Evolutionary conservation across 139 green algal genomes (phyloP).

Genomic region (Trebouxia sp.): DNA sequence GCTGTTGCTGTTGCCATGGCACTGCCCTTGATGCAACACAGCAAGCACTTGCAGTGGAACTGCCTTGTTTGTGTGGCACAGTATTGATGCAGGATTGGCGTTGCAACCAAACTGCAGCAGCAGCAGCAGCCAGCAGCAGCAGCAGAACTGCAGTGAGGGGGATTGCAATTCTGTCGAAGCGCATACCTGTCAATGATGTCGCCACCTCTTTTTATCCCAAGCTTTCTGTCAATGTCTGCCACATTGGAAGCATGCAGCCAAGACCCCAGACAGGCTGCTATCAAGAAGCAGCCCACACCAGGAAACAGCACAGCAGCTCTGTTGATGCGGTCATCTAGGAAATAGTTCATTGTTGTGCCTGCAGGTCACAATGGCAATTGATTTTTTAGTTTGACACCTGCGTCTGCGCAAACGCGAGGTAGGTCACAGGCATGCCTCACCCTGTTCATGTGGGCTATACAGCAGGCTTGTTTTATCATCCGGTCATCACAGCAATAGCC

Average conservation of each 20-base stretch:
- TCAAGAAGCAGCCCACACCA: slow-evolving; percentile 37
- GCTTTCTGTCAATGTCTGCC: slow-evolving; percentile 26
- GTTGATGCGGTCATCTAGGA: slow-evolving; percentile 54
- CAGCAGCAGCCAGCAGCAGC: neutral
- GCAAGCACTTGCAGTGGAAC: no score
- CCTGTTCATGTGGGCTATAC: no score
- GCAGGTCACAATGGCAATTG: neutral
- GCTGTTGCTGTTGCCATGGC: no score
- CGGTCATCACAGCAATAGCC: no score
- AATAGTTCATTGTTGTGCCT: slow-evolving; percentile 43
- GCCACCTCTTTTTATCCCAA: slow-evolving; percentile 8
- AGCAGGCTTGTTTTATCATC: no score
- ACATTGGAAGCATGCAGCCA: slow-evolving; percentile 30
- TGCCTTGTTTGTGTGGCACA: no score
- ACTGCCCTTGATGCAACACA: no score
- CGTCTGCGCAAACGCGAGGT: no score
- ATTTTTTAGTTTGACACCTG: neutral
- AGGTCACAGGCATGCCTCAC: no score
- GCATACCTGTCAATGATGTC: slow-evolving; percentile 15
- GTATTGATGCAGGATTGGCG: no score
- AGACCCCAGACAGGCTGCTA: slow-evolving; percentile 24
- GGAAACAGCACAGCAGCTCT: slow-evolving; percentile 44
- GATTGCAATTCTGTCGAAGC: neutral
- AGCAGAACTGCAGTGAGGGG: neutral
- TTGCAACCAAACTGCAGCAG: no score